Base-by-base conservation (phyloP, 2,329 filamentous ascomycete genomes). In the Hypoxylon sp. region DNA sequence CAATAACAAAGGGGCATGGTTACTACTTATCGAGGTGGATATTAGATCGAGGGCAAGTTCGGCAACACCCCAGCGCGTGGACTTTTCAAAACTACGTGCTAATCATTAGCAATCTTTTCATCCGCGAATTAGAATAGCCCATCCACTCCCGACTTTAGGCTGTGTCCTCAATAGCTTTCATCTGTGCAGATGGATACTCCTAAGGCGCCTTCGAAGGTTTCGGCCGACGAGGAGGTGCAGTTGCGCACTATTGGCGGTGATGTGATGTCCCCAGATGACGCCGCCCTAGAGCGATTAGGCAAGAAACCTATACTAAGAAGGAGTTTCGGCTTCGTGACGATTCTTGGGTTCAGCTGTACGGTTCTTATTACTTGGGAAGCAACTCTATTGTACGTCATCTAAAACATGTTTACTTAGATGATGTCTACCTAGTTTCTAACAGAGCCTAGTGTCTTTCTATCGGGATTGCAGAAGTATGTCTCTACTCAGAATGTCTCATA, bases 331-430 rank as follows among this genome's bases (percentile, higher is more conserved):
- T 75, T 75, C 46, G 61, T 75, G 64, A 59, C 69, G 0, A 76
- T 74, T 7, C 62, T 76, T 3, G 73, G 73, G 1, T 75, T 75
- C n/a, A 73, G 70, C 55, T 74, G 73, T 40, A 75, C 71, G 14
- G 72, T 74, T 3, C 67, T 75, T 11, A 67, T 74, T 31, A 75
- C 74, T 35, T 76, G 74, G 73, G 73, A 75, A 42, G 72, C 68
- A 7, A 67, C 64, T 1, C 61, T 75, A 20, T 64, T 66, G 73
- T 75, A 69, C 44, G 73, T 53, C 22, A 14, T 20, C n/a, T 42
- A 20, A 1, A 42, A 42, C 6, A 42, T 42, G 6, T 6, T 42
- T n/a, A 42, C 17, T 10, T 42, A 8, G 40, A 42, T 42, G 40
- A 42, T 8, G 17, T 17, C 14, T 42, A 6, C 37, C 40, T 20